phyloP scores from a whole-genome alignment of 2,329 filamentous ascomycete species.

The Pezicula radicicola region DNA sequence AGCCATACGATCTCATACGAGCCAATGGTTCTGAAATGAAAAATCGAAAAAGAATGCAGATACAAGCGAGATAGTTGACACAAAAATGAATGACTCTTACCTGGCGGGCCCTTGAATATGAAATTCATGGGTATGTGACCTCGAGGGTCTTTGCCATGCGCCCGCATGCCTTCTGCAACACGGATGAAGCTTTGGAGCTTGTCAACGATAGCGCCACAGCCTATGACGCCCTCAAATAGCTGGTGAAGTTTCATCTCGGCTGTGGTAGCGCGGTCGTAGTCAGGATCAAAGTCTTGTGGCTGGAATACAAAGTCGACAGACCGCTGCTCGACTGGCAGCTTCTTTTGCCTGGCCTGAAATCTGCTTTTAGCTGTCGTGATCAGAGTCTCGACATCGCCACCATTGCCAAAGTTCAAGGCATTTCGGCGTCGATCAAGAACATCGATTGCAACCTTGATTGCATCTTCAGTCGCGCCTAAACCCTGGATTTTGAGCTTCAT shows the following conservation, averaged over 20 bases:
- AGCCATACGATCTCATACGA: background rate
- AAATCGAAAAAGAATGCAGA: constrained; percentile 43
- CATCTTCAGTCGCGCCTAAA: constrained; percentile 49
- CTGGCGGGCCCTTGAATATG: constrained; percentile 53
- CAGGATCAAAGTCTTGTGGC: constrained; percentile 47
- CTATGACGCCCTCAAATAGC: constrained; percentile 49
- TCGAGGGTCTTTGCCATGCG: constrained; percentile 43
- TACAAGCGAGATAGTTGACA: too few species aligned
- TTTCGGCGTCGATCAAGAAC: constrained; percentile 60
- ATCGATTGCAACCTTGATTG: constrained; percentile 52
- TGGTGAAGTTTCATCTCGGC: constrained; percentile 38
- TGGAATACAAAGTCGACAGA: constrained; percentile 21
- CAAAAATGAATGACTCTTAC: constrained; percentile 35
- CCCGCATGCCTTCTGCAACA: constrained; percentile 41
- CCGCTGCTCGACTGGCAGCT: constrained; percentile 7
- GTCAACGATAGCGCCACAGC: constrained; percentile 45
- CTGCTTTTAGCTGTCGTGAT: constrained; percentile 47
- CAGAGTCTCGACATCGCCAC: constrained; percentile 70
- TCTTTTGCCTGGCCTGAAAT: constrained; percentile 20
- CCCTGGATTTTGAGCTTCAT: constrained; percentile 58
- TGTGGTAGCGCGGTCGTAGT: constrained; percentile 42
- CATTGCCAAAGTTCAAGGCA: constrained; percentile 68
- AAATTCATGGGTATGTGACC: constrained; percentile 54
- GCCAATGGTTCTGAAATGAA: background rate
- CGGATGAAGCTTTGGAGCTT: constrained; percentile 46